These are phyloP conservation scores for Entomortierella parvispora DNA, from an alignment of 192 early-diverging fungal species.

Conservation along the genomic window DNA sequence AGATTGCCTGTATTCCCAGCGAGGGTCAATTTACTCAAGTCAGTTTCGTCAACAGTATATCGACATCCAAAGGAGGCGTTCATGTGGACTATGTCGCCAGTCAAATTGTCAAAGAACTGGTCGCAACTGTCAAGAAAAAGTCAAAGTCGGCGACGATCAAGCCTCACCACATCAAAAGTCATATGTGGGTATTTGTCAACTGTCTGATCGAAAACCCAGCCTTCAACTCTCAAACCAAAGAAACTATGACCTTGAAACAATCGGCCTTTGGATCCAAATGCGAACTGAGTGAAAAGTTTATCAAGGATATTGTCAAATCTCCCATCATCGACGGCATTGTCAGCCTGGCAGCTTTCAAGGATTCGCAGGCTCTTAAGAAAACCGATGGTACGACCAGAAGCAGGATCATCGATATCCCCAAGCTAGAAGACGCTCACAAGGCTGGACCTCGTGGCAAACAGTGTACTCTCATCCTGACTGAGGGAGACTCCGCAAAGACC, in stretches of 20 bases:
- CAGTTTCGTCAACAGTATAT: conserved; percentile 98
- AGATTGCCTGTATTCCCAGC: conserved; percentile 90
- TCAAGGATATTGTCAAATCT: conserved; percentile 84
- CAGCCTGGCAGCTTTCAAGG: conserved; percentile 73
- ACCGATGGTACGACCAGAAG: conserved; percentile 80
- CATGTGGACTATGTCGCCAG: conserved; percentile 87
- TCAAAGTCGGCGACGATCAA: conserved; percentile 76
- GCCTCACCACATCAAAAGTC: conserved; percentile 86
- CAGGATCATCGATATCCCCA: conserved; percentile 82
- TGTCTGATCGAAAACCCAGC: conserved; percentile 92
- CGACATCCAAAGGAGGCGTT: conserved; percentile 92
- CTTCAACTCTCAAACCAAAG: conserved; percentile 99
- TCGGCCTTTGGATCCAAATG: conserved; percentile 87
- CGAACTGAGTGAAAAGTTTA: conserved; percentile 78
- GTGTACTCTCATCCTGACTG: conserved; percentile 96
- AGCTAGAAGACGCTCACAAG: conserved; percentile 94
- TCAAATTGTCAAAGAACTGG: conserved; percentile 79
- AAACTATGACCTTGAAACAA: conserved; percentile 85
- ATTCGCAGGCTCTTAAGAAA: conserved; percentile 84
- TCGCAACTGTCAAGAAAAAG: conserved; percentile 78
- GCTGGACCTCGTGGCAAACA: conserved; percentile 81
- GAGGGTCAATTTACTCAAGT: conserved; percentile 97
- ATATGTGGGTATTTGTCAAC: conserved; percentile 96
- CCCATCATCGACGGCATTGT: conserved; percentile 88
- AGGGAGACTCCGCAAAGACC: conserved; percentile 96